Conservation (phyloP, 2,329 filamentous ascomycete species). For the Drechslerella dactyloides region DNA sequence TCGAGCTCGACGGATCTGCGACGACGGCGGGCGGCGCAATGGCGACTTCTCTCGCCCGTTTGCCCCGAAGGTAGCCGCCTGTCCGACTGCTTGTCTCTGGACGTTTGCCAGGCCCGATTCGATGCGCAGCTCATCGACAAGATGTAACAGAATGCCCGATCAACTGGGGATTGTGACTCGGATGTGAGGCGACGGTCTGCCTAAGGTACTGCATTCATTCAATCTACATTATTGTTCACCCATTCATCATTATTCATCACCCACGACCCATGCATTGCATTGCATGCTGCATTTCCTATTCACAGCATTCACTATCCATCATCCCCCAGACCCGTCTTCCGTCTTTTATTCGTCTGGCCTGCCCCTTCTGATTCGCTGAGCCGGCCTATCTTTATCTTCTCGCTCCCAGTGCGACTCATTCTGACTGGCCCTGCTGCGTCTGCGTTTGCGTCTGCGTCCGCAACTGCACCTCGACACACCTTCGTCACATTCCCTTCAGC, state of each 20-base stretch:
- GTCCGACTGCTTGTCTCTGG: slow-evolving; percentile 38
- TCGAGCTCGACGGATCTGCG: too few relatives aligned
- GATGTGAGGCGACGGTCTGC: background rate
- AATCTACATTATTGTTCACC: too few relatives aligned
- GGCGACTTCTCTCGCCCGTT: background rate
- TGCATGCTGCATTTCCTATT: background rate
- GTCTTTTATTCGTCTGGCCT: background rate
- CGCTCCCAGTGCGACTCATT: background rate
- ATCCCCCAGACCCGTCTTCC: background rate
- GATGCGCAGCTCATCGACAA: slow-evolving; percentile 1
- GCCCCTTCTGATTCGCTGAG: background rate
- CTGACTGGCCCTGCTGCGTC: too few relatives aligned
- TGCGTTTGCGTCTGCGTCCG: background rate
- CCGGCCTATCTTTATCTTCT: background rate
- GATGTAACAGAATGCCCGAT: background rate
- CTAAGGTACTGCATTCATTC: too few relatives aligned
- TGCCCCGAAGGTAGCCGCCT: slow-evolving; percentile 46
- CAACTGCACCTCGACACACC: background rate
- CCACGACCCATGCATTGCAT: background rate
- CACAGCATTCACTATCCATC: background rate
- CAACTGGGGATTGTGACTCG: background rate
- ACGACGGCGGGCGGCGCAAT: too few relatives aligned
- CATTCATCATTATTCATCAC: background rate
- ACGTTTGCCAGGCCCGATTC: background rate
- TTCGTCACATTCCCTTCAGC: slow-evolving; percentile 12